A percentile compares a stretch with the other conserved stretches of the same genome.
Evolutionary conservation across 1,284 basidiomycete species (phyloP).

Genomic region (Cutaneotrichosporon spelunceum): DNA sequence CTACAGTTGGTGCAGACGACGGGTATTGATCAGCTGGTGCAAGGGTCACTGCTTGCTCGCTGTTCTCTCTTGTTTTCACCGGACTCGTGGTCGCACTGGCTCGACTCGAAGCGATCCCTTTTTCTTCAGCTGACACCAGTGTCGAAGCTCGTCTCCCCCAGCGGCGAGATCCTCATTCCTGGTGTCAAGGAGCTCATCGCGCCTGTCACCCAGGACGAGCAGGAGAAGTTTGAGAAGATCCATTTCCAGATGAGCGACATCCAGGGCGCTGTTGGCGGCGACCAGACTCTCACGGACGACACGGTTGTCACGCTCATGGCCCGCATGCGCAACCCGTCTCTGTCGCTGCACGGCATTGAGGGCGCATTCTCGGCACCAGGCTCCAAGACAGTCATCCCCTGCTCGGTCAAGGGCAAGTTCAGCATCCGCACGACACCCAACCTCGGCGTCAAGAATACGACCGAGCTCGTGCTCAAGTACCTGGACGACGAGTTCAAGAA

Average conservation of each 20-base stretch:
- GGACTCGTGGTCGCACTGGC: not conserved
- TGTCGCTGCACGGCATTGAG: conserved; percentile 95
- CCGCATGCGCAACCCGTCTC: conserved; percentile 63
- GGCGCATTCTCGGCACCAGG: conserved; percentile 87
- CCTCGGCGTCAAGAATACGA: conserved; percentile 69
- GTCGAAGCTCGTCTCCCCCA: conserved; percentile 73
- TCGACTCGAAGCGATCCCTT: too few species aligned
- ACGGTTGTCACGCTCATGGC: conserved; percentile 66
- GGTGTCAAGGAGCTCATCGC: conserved; percentile 87
- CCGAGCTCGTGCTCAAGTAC: conserved; percentile 69
- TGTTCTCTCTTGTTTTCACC: not conserved
- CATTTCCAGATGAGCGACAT: conserved; percentile 72
- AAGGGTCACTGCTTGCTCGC: too few species aligned
- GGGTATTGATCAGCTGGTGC: too few species aligned
- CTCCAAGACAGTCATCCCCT: conserved; percentile 92
- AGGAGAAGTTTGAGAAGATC: conserved; percentile 66
- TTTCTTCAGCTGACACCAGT: conserved; percentile 39
- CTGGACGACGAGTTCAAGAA: conserved; percentile 76
- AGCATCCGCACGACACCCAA: conserved; percentile 83
- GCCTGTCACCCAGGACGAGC: conserved; percentile 71
- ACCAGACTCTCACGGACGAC: conserved; percentile 72
- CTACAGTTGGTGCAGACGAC: too few species aligned
- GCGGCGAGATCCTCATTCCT: conserved; percentile 83
- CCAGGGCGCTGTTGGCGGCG: conserved; percentile 71
- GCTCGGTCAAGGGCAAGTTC: conserved; percentile 84